These are phyloP conservation scores for Balakata baccata DNA, from an alignment of 345 rosid genomes.

Conservation along the genomic window DNA sequence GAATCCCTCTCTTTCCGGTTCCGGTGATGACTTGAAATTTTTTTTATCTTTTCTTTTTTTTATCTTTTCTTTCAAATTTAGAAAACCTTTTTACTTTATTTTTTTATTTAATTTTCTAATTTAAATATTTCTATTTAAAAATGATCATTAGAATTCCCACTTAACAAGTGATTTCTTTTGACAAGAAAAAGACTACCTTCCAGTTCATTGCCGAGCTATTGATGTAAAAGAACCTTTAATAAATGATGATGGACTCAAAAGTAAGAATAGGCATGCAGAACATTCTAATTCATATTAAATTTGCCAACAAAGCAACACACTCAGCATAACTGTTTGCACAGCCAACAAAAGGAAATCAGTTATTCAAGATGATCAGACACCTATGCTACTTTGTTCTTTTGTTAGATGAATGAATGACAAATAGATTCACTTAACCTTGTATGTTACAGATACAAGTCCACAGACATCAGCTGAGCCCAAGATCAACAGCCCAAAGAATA, in stretches of 20 bases:
- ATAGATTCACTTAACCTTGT: background rate
- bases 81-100: too few relatives aligned
- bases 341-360: background rate
- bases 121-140: too few relatives aligned
- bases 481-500: background rate
- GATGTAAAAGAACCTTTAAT: constrained; percentile 18
- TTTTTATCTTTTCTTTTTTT: too few relatives aligned
- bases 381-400: background rate
- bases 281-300: background rate
- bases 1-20: too few relatives aligned
- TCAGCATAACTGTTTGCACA: background rate
- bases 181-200: constrained; percentile 42
- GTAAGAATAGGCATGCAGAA: background rate
- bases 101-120: too few relatives aligned
- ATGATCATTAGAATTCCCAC: constrained; percentile 36
- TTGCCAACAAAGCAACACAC: background rate
- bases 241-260: background rate
- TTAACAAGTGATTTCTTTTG: constrained; percentile 35
- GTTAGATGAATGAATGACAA: background rate
- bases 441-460: background rate
- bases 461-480: background rate
- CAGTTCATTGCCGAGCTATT: constrained; percentile 55
- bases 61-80: too few relatives aligned
- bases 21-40: too few relatives aligned
- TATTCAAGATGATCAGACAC: background rate